Evolutionary conservation across 108 stramenopile genomes (phyloP).

Genomic region (Nitzschia palea): DNA sequence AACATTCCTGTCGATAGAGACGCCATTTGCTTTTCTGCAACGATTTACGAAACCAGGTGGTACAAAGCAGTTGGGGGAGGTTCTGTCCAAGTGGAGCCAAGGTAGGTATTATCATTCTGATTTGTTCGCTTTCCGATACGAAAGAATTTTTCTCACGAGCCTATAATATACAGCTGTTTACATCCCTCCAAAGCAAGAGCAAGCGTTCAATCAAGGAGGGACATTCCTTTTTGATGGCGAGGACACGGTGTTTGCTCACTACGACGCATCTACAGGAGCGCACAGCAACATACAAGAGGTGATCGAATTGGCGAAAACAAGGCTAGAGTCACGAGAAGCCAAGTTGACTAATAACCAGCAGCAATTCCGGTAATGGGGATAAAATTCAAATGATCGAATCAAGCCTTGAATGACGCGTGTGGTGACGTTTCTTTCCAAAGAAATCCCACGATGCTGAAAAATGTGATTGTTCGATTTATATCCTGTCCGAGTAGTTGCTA

Average conservation of each 20-base stretch:
- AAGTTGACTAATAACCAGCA: too few species aligned
- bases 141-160: neutral
- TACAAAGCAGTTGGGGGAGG: constrained; percentile 49
- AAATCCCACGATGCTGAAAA: too few species aligned
- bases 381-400: too few species aligned
- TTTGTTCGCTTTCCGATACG: neutral
- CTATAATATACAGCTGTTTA: constrained; percentile 38
- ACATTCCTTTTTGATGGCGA: constrained; percentile 68
- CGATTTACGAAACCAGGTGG: constrained; percentile 45
- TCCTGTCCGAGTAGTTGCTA: too few species aligned
- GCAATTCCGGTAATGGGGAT: too few species aligned
- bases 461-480: too few species aligned
- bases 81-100: constrained; percentile 74
- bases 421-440: too few species aligned
- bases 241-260: constrained; percentile 67
- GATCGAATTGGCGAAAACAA: constrained; percentile 40
- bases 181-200: constrained; percentile 72
- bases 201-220: constrained; percentile 72
- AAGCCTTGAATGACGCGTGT: too few species aligned
- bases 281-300: constrained; percentile 50
- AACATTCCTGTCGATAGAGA: constrained; percentile 63
- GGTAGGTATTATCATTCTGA: constrained; percentile 19
- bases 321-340: too few species aligned
- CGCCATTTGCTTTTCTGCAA: constrained; percentile 60
- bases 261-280: constrained; percentile 72